Conservation (phyloP, 2,329 filamentous ascomycete genomes). For the Acrocalymma vagum region DNA sequence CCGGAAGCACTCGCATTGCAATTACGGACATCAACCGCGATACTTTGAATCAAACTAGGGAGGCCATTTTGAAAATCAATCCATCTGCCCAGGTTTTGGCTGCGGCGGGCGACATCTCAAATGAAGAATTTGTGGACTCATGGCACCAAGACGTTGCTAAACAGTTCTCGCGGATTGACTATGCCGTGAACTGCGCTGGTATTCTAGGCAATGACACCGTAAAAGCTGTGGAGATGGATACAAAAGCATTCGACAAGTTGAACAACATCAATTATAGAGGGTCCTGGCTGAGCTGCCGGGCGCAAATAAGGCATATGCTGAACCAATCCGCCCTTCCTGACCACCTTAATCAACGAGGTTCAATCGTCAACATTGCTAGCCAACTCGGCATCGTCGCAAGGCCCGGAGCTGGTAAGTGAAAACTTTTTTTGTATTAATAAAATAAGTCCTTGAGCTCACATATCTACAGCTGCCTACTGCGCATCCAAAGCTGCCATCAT, state of each 20-base stretch:
- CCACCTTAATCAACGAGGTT: constrained; percentile 44
- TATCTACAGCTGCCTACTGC: constrained; percentile 61
- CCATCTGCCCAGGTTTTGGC: constrained; percentile 41
- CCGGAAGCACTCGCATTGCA: constrained; percentile 61
- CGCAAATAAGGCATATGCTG: constrained; percentile 61
- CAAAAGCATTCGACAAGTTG: constrained; percentile 61
- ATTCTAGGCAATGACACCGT: constrained; percentile 53
- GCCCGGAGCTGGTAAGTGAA: constrained; percentile 29
- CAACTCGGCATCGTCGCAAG: constrained; percentile 56
- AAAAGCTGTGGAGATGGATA: constrained; percentile 57
- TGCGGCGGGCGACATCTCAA: constrained; percentile 58
- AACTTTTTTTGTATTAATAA: neutral
- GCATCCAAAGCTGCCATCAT: constrained; percentile 67
- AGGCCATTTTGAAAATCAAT: constrained; percentile 27
- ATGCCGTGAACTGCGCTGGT: constrained; percentile 65
- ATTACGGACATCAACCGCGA: constrained; percentile 62
- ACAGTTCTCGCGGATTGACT: constrained; percentile 61
- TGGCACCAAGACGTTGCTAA: constrained; percentile 47
- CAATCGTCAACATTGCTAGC: constrained; percentile 64
- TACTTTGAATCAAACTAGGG: constrained; percentile 46
- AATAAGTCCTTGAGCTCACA: constrained; percentile 11
- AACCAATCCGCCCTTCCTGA: constrained; percentile 58
- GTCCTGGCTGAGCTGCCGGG: constrained; percentile 64
- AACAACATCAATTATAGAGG: constrained; percentile 66
- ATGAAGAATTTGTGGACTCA: constrained; percentile 55